Evolutionary conservation across 352 stramenopile species (phyloP), one percentile per base, ranked within the genome.

Genomic region (Pythium biforme): DNA sequence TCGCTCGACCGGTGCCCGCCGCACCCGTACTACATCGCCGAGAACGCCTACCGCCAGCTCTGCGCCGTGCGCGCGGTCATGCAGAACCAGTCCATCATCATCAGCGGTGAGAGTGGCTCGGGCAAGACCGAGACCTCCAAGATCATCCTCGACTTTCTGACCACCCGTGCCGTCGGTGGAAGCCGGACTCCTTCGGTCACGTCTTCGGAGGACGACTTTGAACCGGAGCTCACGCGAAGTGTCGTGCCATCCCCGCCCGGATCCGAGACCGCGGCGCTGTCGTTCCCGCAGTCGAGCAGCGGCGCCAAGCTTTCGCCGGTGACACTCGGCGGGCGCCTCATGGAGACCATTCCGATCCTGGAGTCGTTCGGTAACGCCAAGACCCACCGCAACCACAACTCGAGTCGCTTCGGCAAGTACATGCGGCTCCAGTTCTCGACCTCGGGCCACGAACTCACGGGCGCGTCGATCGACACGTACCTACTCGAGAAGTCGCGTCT

Each of bases 61-160:
- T 92, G 83, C 62, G 85, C 86, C 7, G 79, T 92, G 17, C 79
- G 81, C 19, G 83, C 84, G 2, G 83, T 91, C 19, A 93, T 93
- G 84, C 82, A 94, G 73, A 94, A 94, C 69, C 95, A 98, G 73
- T 97, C 86, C 33, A 98, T 98, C 69, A 88, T 98, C 43, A 97
- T 98, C 48, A 97, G 83, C 34, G 95, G 95, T 45, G 95, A 98
- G 64, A 96, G 81, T 23, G 94, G 94, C 12, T 96, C 93, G 4
- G 95, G 95, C 46, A 98, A 98, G 73, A 98, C 95, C 1, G 94
- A 98, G 65, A 97, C 92, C 19, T 97, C 94, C 59, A 98, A 98
- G 75, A 96, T 97, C 73, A 90, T 94, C 29, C 64, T 94, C 39
- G 83, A 95, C 55, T 93, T 95, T 66, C 66, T 95, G 25, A 90